Base-by-base conservation (phyloP, 2,329 filamentous ascomycete species). In the Coleophoma crateriformis region DNA sequence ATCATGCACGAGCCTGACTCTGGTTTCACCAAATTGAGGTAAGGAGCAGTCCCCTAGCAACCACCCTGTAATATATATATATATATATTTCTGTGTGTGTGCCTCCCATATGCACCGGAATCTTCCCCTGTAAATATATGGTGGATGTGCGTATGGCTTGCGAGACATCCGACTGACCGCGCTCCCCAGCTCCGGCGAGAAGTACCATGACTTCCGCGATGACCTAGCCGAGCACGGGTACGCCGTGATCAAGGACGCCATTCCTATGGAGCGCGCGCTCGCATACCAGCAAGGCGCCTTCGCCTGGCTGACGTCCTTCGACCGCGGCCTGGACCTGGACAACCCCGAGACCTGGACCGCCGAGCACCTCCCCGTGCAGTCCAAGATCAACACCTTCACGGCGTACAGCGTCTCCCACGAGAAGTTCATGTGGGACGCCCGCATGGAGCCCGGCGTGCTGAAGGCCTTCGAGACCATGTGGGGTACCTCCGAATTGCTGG, bases 171-270 rank as follows among this genome's bases (percentile, higher is more conserved):
- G 10, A 19, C 38, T 41, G 11, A 41, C 38, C 17, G 4, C 13
- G 10, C 17, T 14, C 13, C 13, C n/a, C n/a, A 44, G 41, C 32
- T 19, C 19, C 7, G 58, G 63, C 19, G 27, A 50, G 12, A 47
- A 53, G 8, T 65, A 53, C 45, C 61, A 63, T 11, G 65, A 69
- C 54, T 71, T 64, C 63, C 53, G 64, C 20, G 64, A 66, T 42
- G 65, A 70, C 17, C 59, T 62, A 19, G 38, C 53, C n/a, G 55
- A 49, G 6, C 39, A 76, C 48, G 73, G 73, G 3, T 76, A 63
- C 53, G 69, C 68, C 1, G 67, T 77, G n/a, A 61, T 77, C 49
- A 75, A 75, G 49, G 67, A 67, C 1, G 71, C 71, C 0, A 67
- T 76, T 40, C 69, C 72, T 1, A 58, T 53, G 2, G 71, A 71